phyloP scores from a whole-genome alignment of 2,329 filamentous ascomycete species.

The Ophidiomyces ophidiicola region DNA sequence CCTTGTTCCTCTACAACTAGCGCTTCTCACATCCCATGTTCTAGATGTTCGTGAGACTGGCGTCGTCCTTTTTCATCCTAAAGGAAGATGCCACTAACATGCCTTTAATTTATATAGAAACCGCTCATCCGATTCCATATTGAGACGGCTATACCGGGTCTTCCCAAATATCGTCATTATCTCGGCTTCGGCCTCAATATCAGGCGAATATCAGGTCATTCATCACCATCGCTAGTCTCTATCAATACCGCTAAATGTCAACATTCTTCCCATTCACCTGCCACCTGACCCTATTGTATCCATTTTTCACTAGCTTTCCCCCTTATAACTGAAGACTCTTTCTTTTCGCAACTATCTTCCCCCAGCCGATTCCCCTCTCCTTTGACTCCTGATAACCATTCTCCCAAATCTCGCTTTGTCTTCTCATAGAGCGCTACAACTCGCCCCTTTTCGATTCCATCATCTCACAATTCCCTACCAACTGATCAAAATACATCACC shows the following conservation, averaged over 20 bases:
- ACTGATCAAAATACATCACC: too few species aligned
- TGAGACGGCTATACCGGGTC: slow-evolving; percentile 5
- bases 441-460: background rate
- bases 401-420: background rate
- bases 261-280: slow-evolving; percentile 5
- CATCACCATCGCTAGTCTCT: background rate
- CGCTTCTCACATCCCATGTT: background rate
- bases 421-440: background rate
- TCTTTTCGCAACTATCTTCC: background rate
- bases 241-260: slow-evolving; percentile 3
- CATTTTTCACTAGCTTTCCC: slow-evolving; percentile 1
- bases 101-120: background rate
- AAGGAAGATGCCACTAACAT: slow-evolving; percentile 2
- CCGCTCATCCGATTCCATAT: background rate
- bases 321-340: background rate
- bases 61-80: slow-evolving; percentile 1
- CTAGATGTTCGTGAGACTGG: background rate
- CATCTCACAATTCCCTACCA: too few species aligned
- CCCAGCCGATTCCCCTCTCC: background rate
- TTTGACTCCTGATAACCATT: background rate
- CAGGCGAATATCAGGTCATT: slow-evolving; percentile 8
- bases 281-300: slow-evolving; percentile 1
- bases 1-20: too few species aligned
- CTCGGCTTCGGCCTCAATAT: slow-evolving; percentile 7
- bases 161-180: slow-evolving; percentile 8